These are phyloP conservation scores for Puya raimondii DNA, from an alignment of 176 grass and related monocot genomes.

Conservation along the genomic window DNA sequence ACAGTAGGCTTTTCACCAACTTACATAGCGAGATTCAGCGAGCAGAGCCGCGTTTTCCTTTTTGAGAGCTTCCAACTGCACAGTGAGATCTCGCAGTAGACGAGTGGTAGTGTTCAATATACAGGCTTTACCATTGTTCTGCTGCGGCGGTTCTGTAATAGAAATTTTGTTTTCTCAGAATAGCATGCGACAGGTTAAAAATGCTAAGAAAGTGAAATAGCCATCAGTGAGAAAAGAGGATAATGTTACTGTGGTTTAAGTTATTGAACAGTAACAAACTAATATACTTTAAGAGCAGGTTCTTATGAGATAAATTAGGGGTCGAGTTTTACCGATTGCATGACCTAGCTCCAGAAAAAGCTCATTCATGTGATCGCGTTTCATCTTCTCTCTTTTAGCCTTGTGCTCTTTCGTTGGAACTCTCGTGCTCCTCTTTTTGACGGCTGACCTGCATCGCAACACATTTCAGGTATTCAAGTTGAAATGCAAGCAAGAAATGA, in stretches of 20 bases:
- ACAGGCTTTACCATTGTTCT: constrained; percentile 28
- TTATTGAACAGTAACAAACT: background rate
- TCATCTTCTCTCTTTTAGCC: constrained; percentile 20
- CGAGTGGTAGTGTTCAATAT: constrained; percentile 23
- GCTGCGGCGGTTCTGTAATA: constrained; percentile 3
- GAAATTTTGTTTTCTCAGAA: background rate
- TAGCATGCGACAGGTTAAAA: background rate
- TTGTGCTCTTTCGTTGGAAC: constrained; percentile 22
- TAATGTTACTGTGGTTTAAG: too few species aligned
- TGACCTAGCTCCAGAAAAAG: constrained; percentile 20
- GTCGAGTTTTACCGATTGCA: constrained; percentile 11
- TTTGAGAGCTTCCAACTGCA: constrained; percentile 5
- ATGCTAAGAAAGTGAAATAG: background rate
- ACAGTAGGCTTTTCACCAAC: background rate
- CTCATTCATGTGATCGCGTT: constrained; percentile 23
- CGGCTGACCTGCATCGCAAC: constrained; percentile 4
- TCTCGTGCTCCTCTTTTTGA: constrained; percentile 4
- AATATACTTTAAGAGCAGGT: background rate
- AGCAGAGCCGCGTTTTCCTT: constrained; percentile 21
- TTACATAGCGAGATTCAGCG: constrained; percentile 25
- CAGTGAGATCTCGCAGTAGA: constrained; percentile 14
- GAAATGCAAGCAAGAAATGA: background rate
- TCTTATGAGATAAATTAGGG: background rate
- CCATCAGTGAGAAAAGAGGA: background rate
- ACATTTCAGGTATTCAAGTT: background rate